Evolutionary conservation across 169 alveolate species (phyloP).

Genomic region (Plasmodium reichenowi): DNA sequence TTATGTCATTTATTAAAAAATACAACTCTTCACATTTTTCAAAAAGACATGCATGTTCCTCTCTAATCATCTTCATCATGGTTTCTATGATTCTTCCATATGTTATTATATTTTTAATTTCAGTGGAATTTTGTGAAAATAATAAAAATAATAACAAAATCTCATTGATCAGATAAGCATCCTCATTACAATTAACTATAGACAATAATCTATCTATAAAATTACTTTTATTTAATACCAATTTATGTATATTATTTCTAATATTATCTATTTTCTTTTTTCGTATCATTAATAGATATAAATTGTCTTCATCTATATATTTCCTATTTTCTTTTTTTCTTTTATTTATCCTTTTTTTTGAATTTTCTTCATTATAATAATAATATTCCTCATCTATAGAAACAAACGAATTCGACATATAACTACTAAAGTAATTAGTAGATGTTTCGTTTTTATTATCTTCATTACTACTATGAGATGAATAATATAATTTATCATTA

Average conservation of each 20-base stretch:
- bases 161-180: conserved; percentile 70
- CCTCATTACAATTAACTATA: conserved; percentile 34
- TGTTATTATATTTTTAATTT: conserved; percentile 55
- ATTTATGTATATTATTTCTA: conserved; percentile 39
- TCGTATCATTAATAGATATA: conserved; percentile 34
- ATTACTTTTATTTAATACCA: conserved; percentile 34
- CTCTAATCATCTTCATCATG: conserved; percentile 38
- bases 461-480: conserved; percentile 8
- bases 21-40: conserved; percentile 5
- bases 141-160: conserved; percentile 31
- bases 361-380: neutral
- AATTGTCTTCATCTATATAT: conserved; percentile 37
- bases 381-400: conserved; percentile 25
- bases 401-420: conserved; percentile 25
- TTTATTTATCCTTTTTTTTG: neutral
- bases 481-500: no score
- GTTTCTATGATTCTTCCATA: conserved; percentile 55
- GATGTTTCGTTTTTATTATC: neutral
- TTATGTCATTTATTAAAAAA: conserved; percentile 20
- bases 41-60: conserved; percentile 48
- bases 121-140: conserved; percentile 20
- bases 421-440: conserved; percentile 23
- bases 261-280: conserved; percentile 22
- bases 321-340: conserved; percentile 16
- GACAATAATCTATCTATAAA: conserved; percentile 28